Percentiles rank a stretch among this genome's conserved stretches.
These are phyloP conservation scores for Penicillium frequentans DNA, from an alignment of 2,329 filamentous ascomycete genomes.

Conservation along the genomic window DNA sequence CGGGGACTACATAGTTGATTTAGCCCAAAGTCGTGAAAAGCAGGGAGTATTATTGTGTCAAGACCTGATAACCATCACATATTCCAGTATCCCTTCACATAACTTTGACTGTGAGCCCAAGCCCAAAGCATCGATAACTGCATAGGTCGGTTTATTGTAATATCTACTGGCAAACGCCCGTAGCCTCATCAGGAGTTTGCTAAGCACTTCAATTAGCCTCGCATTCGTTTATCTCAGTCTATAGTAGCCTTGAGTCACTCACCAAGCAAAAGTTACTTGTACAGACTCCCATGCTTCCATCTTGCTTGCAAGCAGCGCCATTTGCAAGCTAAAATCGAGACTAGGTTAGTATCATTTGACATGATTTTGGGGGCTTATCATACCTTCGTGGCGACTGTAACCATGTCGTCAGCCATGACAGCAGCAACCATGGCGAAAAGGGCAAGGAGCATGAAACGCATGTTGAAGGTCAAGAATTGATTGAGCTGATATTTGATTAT, in stretches of 20 bases:
- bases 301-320: neutral
- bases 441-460: constrained; percentile 1
- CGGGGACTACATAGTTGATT: neutral
- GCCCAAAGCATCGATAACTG: no score
- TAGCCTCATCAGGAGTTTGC: neutral
- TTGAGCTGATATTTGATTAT: neutral
- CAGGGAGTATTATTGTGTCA: neutral
- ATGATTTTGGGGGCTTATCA: neutral
- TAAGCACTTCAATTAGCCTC: neutral
- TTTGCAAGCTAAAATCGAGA: neutral
- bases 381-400: neutral
- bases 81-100: neutral
- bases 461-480: neutral
- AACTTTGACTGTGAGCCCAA: neutral
- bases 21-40: neutral
- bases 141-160: no score
- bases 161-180: neutral
- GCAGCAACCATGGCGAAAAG: neutral
- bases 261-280: constrained; percentile 6
- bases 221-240: neutral
- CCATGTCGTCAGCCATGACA: neutral
- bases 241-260: neutral
- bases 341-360: neutral
- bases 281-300: constrained; percentile 6
- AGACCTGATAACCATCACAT: neutral